Evolutionary conservation across 1,284 basidiomycete species (phyloP).

Genomic region (Flammula alnicola): DNA sequence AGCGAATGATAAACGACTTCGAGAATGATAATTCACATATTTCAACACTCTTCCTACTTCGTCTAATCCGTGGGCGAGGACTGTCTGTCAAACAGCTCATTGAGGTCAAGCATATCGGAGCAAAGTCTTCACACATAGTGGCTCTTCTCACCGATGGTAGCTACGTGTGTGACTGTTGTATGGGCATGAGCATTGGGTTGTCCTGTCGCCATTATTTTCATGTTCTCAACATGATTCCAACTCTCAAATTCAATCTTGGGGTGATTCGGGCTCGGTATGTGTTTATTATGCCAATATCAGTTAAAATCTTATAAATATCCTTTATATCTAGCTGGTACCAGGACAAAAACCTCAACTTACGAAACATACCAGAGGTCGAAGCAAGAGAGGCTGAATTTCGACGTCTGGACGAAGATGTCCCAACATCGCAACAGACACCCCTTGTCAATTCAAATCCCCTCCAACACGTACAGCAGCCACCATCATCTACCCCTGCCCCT

Average conservation of each 20-base stretch:
- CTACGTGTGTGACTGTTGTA: slow-evolving; percentile 32
- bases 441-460: slow-evolving; percentile 5
- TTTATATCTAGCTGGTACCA: slow-evolving; percentile 17
- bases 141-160: slow-evolving; percentile 22
- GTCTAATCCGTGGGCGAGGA: slow-evolving; percentile 17
- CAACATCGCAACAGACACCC: too few species aligned
- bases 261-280: slow-evolving; percentile 21
- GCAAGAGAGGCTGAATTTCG: too few species aligned
- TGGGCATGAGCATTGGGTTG: slow-evolving; percentile 27
- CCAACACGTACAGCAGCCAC: not conserved
- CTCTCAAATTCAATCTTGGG: slow-evolving; percentile 23
- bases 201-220: slow-evolving; percentile 28
- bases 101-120: slow-evolving; percentile 19
- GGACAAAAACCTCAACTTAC: slow-evolving; percentile 1
- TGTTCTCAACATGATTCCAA: slow-evolving; percentile 9
- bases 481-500: not conserved
- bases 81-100: slow-evolving; percentile 20
- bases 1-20: slow-evolving; percentile 26
- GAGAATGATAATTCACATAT: slow-evolving; percentile 24
- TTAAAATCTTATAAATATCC: not conserved
- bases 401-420: too few species aligned
- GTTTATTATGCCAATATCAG: not conserved
- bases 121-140: slow-evolving; percentile 15
- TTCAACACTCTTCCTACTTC: slow-evolving; percentile 20
- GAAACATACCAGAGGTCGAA: not conserved